These are phyloP conservation scores for Sphaerulina vaccinii DNA, from an alignment of 2,329 filamentous ascomycete genomes.

Conservation along the genomic window DNA sequence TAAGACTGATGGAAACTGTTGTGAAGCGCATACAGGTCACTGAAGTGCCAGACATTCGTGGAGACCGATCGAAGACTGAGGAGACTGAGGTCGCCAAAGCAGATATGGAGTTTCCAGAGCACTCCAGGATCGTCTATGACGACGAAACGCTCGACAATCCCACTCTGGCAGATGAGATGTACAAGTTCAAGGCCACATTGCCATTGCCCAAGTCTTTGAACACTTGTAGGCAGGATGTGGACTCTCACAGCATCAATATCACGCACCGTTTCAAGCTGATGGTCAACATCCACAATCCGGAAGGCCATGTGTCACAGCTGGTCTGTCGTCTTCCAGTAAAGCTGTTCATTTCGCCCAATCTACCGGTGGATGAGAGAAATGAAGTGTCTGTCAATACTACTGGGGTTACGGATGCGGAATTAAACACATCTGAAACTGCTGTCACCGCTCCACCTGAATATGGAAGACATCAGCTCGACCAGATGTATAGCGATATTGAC, in stretches of 20 bases:
- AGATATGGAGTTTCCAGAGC: constrained; percentile 41
- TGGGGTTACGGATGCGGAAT: constrained; percentile 41
- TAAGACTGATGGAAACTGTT: constrained; percentile 78
- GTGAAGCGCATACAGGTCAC: constrained; percentile 38
- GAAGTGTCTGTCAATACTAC: constrained; percentile 60
- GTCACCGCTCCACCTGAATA: constrained; percentile 85
- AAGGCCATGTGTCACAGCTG: constrained; percentile 90
- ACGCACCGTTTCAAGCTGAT: constrained; percentile 90
- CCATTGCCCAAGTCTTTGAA: constrained; percentile 78
- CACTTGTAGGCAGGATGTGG: constrained; percentile 84
- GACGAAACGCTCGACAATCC: constrained; percentile 43
- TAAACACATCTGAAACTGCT: constrained; percentile 55
- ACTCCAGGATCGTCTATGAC: constrained; percentile 36
- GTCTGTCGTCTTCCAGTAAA: constrained; percentile 87
- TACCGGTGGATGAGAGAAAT: constrained; percentile 84
- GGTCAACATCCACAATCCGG: constrained; percentile 88
- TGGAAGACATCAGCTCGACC: constrained; percentile 83
- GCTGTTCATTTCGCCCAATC: constrained; percentile 92
- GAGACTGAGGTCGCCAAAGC: constrained; percentile 41
- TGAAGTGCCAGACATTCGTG: constrained; percentile 36
- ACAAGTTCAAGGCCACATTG: constrained; percentile 58
- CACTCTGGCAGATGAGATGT: constrained; percentile 54
- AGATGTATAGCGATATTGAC: constrained; percentile 85
- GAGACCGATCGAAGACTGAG: constrained; percentile 37
- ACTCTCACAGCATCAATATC: constrained; percentile 85